Base-by-base conservation (phyloP, 305 asterid genomes). In the Rubia tinctorum region DNA sequence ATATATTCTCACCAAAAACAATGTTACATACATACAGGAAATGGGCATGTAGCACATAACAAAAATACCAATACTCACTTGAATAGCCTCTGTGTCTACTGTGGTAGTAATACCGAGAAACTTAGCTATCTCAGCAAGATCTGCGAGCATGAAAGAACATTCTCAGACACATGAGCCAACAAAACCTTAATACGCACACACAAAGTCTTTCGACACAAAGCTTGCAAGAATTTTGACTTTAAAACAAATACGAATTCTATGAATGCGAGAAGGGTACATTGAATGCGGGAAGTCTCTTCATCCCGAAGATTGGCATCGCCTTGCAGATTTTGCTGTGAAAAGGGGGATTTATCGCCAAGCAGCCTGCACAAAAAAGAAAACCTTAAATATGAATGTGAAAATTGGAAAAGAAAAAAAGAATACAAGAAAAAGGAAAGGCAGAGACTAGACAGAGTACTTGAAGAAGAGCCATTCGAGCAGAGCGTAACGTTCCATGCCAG, bases 401-500 rank as follows among this genome's bases (percentile, higher is more conserved):
- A n/a, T 65, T 8, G 9, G 14, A 37, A 22, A 14, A 11, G 9
- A 17, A 8, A 2, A 55, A n/a, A 25, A 23, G 7, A 20, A 23
- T 10, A 27, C 64, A 12, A 10, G 7, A 13, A 27, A 44, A 58
- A 22, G 8, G 2, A 53, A 15, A 55, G 5, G 59, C 18, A 20
- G 60, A 53, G 25, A 53, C 23, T 53, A 53, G 60, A 53, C 23
- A 8, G 60, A 12, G 53, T 70, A 94, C 99, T 92, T 95, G 91
- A 95, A 95, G 86, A 92, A 92, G 70, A 95, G 97, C 97, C 98
- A 95, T 78, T 92, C 99, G 20, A 95, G 97, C 77, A 95, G 97
- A 68, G 98, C 97, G 64, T 95, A 92, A 71, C 99, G 96, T 71
- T 95, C 99, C 98, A 92, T 90, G 95, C 97, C 98, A 82, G 98